A percentile compares a stretch with the other conserved stretches of the same genome.
Evolutionary conservation across 179 eudicot species (phyloP).

Genomic region (Beta lomatogona): DNA sequence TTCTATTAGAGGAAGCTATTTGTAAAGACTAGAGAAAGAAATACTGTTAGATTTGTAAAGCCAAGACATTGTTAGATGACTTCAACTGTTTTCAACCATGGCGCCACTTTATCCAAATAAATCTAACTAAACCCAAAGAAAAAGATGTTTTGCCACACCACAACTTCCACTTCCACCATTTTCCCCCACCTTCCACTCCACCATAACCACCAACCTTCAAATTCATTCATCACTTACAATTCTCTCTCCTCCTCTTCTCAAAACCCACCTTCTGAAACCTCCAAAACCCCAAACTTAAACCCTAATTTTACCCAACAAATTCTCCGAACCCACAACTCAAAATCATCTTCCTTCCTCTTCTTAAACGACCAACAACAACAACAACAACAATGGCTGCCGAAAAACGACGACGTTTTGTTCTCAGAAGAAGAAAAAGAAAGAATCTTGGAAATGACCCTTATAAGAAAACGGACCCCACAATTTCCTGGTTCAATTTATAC

Average conservation of each 20-base stretch:
- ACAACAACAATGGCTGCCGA: slow-evolving; percentile 8
- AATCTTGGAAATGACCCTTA: slow-evolving; percentile 55
- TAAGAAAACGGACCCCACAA: slow-evolving; percentile 58
- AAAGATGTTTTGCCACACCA: slow-evolving; percentile 27
- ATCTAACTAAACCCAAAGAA: background rate
- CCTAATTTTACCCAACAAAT: slow-evolving; percentile 17
- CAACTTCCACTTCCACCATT: slow-evolving; percentile 22
- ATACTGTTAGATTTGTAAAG: too few species aligned
- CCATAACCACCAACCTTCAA: slow-evolving; percentile 14
- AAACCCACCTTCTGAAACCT: slow-evolving; percentile 19
- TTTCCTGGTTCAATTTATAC: slow-evolving; percentile 79
- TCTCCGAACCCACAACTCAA: slow-evolving; percentile 69
- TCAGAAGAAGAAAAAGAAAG: slow-evolving; percentile 44
- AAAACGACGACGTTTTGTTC: slow-evolving; percentile 20
- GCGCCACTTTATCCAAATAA: slow-evolving; percentile 28
- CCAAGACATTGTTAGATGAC: too few species aligned
- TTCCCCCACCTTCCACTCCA: slow-evolving; percentile 30
- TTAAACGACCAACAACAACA: slow-evolving; percentile 27
- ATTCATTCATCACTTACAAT: background rate
- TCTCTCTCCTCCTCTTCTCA: slow-evolving; percentile 21
- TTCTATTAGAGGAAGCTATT: too few species aligned
- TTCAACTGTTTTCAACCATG: background rate
- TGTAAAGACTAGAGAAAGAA: too few species aligned
- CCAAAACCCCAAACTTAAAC: slow-evolving; percentile 18
- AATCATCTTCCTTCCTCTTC: slow-evolving; percentile 51